Conservation (phyloP, 2,329 filamentous ascomycete genomes). For the Bipolaris oryzae region DNA sequence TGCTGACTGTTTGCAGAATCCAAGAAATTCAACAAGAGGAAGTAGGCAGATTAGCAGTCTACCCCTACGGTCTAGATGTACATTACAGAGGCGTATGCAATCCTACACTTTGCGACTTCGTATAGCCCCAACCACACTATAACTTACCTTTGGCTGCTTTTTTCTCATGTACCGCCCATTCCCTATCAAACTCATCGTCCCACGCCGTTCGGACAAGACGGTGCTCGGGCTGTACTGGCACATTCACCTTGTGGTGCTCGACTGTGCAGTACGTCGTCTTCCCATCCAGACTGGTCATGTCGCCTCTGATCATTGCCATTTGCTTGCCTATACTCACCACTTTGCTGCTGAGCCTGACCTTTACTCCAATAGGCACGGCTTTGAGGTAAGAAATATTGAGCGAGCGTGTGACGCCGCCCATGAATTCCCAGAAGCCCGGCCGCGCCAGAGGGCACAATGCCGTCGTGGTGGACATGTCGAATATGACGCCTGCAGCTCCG, state of each 20-base stretch:
- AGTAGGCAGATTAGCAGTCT: conserved; percentile 26
- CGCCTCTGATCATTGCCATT: conserved; percentile 59
- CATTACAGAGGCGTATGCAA: not conserved
- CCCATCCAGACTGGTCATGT: conserved; percentile 58
- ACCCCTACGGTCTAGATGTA: not conserved
- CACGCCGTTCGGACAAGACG: conserved; percentile 49
- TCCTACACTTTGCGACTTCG: not conserved
- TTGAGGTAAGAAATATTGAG: conserved; percentile 60
- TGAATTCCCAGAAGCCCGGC: conserved; percentile 60
- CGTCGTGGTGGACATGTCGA: conserved; percentile 55
- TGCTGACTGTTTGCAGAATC: conserved; percentile 44
- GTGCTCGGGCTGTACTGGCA: conserved; percentile 51
- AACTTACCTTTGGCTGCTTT: conserved; percentile 27
- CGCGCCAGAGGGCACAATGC: conserved; percentile 57
- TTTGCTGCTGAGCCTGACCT: conserved; percentile 51
- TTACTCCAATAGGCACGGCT: conserved; percentile 56
- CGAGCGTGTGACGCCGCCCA: conserved; percentile 58
- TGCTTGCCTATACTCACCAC: conserved; percentile 57
- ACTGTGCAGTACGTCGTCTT: conserved; percentile 56
- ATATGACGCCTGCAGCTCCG: conserved; percentile 49
- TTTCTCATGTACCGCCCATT: conserved; percentile 26
- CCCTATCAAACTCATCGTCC: conserved; percentile 53
- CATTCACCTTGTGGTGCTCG: conserved; percentile 60
- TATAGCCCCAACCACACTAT: conserved; percentile 5
- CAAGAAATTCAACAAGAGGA: conserved; percentile 57